Evolutionary conservation across 2,329 filamentous ascomycete genomes (phyloP), one percentile per base, ranked within the genome.

Genomic region (Polytolypa hystricis): DNA sequence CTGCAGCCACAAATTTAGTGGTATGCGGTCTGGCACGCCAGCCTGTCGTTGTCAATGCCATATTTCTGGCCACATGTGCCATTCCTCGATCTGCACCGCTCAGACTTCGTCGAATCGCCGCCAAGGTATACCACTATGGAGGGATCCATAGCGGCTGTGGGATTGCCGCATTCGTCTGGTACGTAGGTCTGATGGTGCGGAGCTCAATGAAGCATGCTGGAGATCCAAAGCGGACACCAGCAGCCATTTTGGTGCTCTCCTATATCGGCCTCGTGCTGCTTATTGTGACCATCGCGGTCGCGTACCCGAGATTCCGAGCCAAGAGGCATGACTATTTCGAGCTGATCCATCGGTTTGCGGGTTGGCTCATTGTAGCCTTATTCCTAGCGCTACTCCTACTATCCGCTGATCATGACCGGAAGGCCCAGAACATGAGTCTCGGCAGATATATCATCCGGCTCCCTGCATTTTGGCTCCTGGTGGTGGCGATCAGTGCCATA

Each of bases 291-390:
- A 65, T 81, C 34, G 58, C 64, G 31, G 71, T 76, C 35, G 77
- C 82, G 2, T 70, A 79, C 53, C 81, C 82, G 3, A 53, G 56
- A 7, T 66, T 85, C 46, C 74, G 82, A 15, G 64, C 67, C 46
- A 69, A 65, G 31, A 65, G 69, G 43, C 81, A 86, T 61, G 72
- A 86, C 56, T 56, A 69, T 39, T 86, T 84, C 52, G 82, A 86
- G 60, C 59, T 73, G 32, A 71, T 71, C 31, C 82, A 86, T 57
- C 77, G 81, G 32, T 85, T 81, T 54, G 70, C 70, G 4, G 81
- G 80, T n/a, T 86, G 81, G 81, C 65, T 69, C 8, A 66, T 74
- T 7, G 63, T 85, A 4, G 64, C 59, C 2, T 58, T 84, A 20
- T 78, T 86, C 51, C 81, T 81, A 71, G 67, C 61, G 0, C 71